These are phyloP conservation scores for Termitomyces sp. DNA, from an alignment of 768 basidiomycete species.

Conservation along the genomic window DNA sequence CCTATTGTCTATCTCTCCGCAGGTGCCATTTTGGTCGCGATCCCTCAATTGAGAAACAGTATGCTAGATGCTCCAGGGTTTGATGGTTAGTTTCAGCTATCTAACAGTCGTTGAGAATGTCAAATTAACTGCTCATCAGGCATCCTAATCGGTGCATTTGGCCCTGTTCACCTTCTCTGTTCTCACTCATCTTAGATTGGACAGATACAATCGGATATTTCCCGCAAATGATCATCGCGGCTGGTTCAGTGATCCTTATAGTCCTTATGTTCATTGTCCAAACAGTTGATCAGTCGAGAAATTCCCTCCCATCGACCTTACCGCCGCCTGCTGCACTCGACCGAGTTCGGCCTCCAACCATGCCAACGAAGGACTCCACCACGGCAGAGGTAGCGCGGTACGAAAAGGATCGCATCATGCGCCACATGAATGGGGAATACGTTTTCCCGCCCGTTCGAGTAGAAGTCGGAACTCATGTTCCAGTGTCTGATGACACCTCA, in stretches of 20 bases:
- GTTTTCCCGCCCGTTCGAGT: constrained; percentile 39
- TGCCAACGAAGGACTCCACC: constrained; percentile 27
- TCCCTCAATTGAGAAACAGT: neutral
- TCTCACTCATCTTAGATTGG: neutral
- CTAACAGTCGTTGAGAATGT: neutral
- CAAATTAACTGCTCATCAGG: neutral
- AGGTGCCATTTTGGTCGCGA: neutral
- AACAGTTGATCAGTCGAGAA: neutral
- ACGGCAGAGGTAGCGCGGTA: constrained; percentile 36
- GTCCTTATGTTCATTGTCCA: constrained; percentile 40
- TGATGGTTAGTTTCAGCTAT: neutral
- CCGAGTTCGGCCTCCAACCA: constrained; percentile 27
- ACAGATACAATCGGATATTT: constrained; percentile 54
- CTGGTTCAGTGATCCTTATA: constrained; percentile 38
- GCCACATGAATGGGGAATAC: constrained; percentile 39
- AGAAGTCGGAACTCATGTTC: neutral
- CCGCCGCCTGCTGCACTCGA: neutral
- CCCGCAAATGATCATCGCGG: constrained; percentile 54
- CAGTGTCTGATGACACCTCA: neutral
- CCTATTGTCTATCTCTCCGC: neutral
- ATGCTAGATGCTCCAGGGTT: constrained; percentile 1
- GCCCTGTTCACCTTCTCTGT: neutral
- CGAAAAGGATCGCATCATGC: constrained; percentile 34
- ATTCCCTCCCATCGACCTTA: neutral
- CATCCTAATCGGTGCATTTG: neutral